Conservation (phyloP, 2,329 filamentous ascomycete species). For the Mycosphaerella sp. region DNA sequence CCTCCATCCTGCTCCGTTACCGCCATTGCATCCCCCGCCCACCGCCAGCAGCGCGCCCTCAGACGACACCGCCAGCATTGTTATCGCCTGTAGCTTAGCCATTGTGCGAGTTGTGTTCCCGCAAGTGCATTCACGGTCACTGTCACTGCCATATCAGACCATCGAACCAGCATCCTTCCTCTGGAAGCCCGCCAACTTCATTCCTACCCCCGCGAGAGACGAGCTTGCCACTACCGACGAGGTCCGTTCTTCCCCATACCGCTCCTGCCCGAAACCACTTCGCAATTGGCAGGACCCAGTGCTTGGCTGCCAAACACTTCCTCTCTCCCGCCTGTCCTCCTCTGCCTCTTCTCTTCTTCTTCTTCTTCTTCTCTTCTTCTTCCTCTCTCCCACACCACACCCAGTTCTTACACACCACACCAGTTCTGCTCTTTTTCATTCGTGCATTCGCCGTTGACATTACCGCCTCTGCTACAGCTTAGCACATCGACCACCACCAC, state of each 20-base stretch:
- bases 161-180: slow-evolving; percentile 13
- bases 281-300: slow-evolving; percentile 4
- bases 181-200: slow-evolving; percentile 11
- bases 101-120: background rate
- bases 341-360: too few relatives aligned
- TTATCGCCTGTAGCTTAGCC: slow-evolving; percentile 5
- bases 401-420: slow-evolving; percentile 25
- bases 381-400: slow-evolving; percentile 26
- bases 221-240: background rate
- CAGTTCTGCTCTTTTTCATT: slow-evolving; percentile 32
- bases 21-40: background rate
- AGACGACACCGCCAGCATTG: slow-evolving; percentile 9
- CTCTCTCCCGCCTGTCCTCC: too few relatives aligned
- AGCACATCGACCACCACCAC: slow-evolving; percentile 32
- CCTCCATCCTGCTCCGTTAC: slow-evolving; percentile 8
- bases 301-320: slow-evolving; percentile 6
- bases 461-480: slow-evolving; percentile 31
- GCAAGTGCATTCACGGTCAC: background rate
- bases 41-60: background rate
- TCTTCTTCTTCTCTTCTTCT: too few relatives aligned
- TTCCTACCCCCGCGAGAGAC: slow-evolving; percentile 13
- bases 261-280: slow-evolving; percentile 18
- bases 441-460: slow-evolving; percentile 34
- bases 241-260: slow-evolving; percentile 17
- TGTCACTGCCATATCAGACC: slow-evolving; percentile 13